Base-by-base conservation (phyloP, 208 protist genomes). In the Acanthamoeba lenticulata region DNA sequence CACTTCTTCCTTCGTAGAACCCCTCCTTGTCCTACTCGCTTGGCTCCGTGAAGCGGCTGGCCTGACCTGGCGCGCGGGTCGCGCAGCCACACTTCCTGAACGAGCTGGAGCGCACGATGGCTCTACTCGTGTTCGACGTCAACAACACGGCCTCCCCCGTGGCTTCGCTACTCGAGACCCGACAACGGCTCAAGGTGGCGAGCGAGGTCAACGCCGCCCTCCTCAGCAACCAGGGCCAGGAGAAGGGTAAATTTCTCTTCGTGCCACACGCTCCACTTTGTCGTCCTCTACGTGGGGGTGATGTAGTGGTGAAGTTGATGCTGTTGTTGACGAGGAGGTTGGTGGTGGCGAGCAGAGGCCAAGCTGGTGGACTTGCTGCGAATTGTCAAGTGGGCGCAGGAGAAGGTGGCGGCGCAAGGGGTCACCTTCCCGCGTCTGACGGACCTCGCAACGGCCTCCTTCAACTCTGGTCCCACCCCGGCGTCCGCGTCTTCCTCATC, bases 101-200 rank as follows among this genome's bases (percentile, higher is more conserved):
- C 32, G 97, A 98, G 90, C 94, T 98, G 27, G 97, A 98, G 86
- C 94, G 94, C 29, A 97, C 96, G 3, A 98, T 98, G 95, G 93
- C 95, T 2, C 90, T 98, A 15, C 94, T 98, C 21, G 96, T 96
- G 3, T 98, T 98, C 93, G 97, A 97, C 19, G 49, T 90, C 77
- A 72, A 11, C 42, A 72, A 17, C 29, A 38, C 13, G 13, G 69
- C 89, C 34, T 97, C 92, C 24, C 95, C 95, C 2, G n/a, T 93
- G 6, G 49, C 94, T 19, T 62, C 44, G 2, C 72, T 94, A 27
- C 49, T 83, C 32, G 79, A 90, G 5, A 44, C 19, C n/a, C 44
- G 24, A 34, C 89, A 93, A 17, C 1, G 85, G 49, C 96, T 98
- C 94, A 97, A 97, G 79, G 97, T 94, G 40, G 97, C 97, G 5